These are phyloP conservation scores for Tympanopsis confertula DNA, from an alignment of 2,329 filamentous ascomycete species.

Conservation along the genomic window DNA sequence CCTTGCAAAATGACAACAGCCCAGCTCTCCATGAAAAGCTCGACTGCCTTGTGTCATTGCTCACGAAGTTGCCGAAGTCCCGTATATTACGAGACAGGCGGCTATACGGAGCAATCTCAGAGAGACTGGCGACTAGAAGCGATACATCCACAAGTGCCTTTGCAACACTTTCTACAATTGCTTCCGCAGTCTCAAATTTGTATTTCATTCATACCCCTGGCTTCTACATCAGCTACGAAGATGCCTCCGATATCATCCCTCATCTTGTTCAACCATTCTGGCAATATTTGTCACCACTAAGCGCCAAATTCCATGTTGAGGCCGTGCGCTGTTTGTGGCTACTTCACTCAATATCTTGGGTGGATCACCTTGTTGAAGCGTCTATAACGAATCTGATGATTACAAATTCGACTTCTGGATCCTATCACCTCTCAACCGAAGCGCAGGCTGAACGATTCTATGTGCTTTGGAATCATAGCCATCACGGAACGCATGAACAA, in stretches of 20 bases:
- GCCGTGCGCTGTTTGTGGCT: constrained; percentile 78
- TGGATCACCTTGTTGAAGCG: constrained; percentile 68
- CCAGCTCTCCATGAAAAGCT: not conserved
- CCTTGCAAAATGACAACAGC: constrained; percentile 22
- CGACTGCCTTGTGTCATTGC: constrained; percentile 29
- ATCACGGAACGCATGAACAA: constrained; percentile 32
- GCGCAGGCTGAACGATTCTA: constrained; percentile 61
- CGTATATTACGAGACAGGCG: not conserved
- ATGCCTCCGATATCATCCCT: constrained; percentile 51
- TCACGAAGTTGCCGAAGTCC: not conserved
- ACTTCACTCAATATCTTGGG: constrained; percentile 60
- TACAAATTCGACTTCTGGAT: constrained; percentile 31
- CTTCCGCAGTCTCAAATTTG: constrained; percentile 46
- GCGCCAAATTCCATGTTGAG: constrained; percentile 90
- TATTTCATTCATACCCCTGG: constrained; percentile 41
- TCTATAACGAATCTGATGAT: constrained; percentile 62
- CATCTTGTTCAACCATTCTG: constrained; percentile 65
- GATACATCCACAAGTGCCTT: constrained; percentile 2
- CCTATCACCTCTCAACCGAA: constrained; percentile 32
- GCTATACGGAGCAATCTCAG: not conserved
- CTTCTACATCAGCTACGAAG: constrained; percentile 35
- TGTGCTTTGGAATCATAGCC: constrained; percentile 71
- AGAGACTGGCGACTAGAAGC: not conserved
- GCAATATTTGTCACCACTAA: constrained; percentile 67
- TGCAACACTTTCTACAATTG: constrained; percentile 36